Evolutionary conservation across 331 rosid species (phyloP), one percentile per base, ranked within the genome.

Genomic region (Cydonia oblonga): DNA sequence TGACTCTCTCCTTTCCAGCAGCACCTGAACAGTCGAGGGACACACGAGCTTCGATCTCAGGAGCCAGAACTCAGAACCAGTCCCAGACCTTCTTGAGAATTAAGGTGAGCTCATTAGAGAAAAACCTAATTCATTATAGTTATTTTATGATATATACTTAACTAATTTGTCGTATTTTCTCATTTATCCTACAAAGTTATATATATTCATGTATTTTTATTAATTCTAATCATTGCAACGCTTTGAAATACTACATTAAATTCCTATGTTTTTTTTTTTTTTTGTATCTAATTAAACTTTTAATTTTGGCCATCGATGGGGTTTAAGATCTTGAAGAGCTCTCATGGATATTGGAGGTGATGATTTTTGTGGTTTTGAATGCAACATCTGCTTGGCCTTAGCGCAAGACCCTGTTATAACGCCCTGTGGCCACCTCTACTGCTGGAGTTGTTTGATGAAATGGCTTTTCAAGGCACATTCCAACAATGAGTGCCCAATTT

Each of bases 361-460:
- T 28, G 66, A 61, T 4, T 14, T 9, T 61, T 59, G 33, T 14
- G 64, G 40, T 28, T 61, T 61, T 28, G 66, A 61, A 18, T 61
- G 66, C 66, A 26, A 61, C 40, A 28, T 61, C 9, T 61, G 66
- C 40, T 13, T 61, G 66, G 14, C 40, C 14, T 15, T 61, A 61
- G 66, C 66, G 12, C 13, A 68, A 68, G 42, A 68, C 61, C 62
- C 46, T 3, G 35, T 68, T 2, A 22, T 51, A 30, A 68, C 61
- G 6, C 61, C 59, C 42, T 68, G 62, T 24, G 35, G 71, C 59
- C 71, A 46, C 23, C 71, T 44, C 19, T 68, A 68, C 59, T 68
- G 59, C 71, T 68, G 71, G 71, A 9, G 24, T 68, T 68, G 71
- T 68, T 29, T 68, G 56, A 44, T 44, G 54, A 16, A 18, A 68